Base-by-base conservation (phyloP, 1,139 yeast species). In the Yamadazyma atmosphaerica region DNA sequence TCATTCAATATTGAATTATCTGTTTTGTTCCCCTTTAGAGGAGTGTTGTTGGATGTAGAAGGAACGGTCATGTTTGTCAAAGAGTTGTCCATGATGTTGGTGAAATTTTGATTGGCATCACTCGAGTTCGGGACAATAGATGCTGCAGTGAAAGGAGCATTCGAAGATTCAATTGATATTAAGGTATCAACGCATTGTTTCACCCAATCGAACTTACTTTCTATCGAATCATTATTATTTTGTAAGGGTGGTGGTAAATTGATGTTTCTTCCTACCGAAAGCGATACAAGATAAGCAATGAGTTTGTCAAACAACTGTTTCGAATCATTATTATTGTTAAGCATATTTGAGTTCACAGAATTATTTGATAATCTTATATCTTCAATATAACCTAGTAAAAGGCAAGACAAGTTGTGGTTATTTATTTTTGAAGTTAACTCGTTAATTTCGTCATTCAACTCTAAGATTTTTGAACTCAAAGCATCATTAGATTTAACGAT, bases 191-290 rank as follows among this genome's bases (percentile, higher is more conserved):
- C 68, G 50, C 85, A 80, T 19, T 59, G 54, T 42, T 71, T 72
- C n/a, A 80, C 71, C 86, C 86, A 80, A 31, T 59, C 50, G 3
- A 68, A 58, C 37, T 70, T 63, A 2, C 68, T 56, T 11, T 61
- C 64, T 10, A 61, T 44, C 3, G 61, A 51, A 16, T 63, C 63
- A 32, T 60, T 53, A 15, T 48, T 48, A 11, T 52, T 46, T 9
- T 56, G 46, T 9, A 59, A 49, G 9, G 70, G 55, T 7, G 46
- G 45, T 0, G 86, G 85, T 26, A 81, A 57, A 2, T 60, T 44
- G 2, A 79, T 61, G 45, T 65, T 67, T 40, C 69, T 63, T 45
- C 77, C 79, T 4, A 75, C 83, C 0, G 85, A 80, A 8, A 69
- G 53, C 1, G 81, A 71, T 8, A 77, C 81, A 16, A 81, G 63